Conservation (phyloP, 352 stramenopile genomes). For the Globisporangium irregulare region DNA sequence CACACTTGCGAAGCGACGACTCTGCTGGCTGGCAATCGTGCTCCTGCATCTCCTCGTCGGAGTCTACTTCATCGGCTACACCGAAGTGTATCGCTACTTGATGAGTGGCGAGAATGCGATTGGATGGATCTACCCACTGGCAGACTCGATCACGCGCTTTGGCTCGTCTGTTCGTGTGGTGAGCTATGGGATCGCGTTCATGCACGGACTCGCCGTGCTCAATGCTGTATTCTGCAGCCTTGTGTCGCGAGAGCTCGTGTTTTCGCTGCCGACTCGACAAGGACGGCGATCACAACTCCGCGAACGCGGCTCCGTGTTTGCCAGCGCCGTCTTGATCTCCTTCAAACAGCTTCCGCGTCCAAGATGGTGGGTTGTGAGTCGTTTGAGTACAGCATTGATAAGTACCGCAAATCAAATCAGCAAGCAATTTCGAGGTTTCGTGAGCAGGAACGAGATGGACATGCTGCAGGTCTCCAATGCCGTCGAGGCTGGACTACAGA, state of each 20-base stretch:
- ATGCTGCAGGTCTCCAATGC: neutral
- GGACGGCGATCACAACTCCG: neutral
- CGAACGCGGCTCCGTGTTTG: neutral
- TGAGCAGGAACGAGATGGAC: neutral
- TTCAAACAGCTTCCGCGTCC: neutral
- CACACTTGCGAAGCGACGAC: too few species aligned
- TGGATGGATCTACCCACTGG: neutral
- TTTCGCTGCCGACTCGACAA: conserved; percentile 3
- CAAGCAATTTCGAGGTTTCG: neutral
- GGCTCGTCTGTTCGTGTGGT: neutral
- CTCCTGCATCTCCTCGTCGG: neutral
- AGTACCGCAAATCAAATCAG: neutral
- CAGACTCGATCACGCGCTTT: conserved; percentile 6
- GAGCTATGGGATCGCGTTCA: conserved; percentile 11
- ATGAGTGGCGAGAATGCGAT: neutral
- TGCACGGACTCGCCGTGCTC: conserved; percentile 7
- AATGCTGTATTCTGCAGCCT: conserved; percentile 10
- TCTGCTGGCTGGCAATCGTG: conserved; percentile 10
- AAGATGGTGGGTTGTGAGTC: conserved; percentile 9
- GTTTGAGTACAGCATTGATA: neutral
- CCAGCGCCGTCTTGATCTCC: neutral
- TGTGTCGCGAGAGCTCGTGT: conserved; percentile 15
- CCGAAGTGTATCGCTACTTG: conserved; percentile 6
- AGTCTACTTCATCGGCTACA: conserved; percentile 16
- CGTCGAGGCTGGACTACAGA: conserved; percentile 18